Base-by-base conservation (phyloP, 257 asterid genomes). In the Capsicum baccatum region DNA sequence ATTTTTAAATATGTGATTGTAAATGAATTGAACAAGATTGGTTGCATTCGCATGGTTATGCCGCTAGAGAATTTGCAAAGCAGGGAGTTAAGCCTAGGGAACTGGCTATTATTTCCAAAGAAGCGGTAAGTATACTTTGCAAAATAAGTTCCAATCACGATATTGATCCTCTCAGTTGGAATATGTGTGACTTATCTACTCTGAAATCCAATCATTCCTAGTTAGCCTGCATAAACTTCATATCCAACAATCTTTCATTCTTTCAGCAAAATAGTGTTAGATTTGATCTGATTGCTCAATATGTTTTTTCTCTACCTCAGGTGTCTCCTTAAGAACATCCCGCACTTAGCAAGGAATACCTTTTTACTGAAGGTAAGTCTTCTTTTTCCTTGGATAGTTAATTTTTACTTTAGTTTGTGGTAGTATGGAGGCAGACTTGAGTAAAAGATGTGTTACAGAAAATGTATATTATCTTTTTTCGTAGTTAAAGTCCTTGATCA, bases 321-420 rank as follows among this genome's bases (percentile, higher is more conserved):
- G 99, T 96, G 85, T 98, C 99, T 90, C 98, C 99, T 56, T 96
- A 94, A 89, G 99, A 96, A 91, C 98, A 98, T 47, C 99, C 99
- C 50, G 98, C 99, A 21, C 97, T 96, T 78, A 94, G 99, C 89
- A 96, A 96, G 88, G 98, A 91, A 67, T 96, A 96, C 91, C 92
- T 96, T 80, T 94, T 94, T 80, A 98, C 99, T 47, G 93, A 96
- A 88, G 99, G 99, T 92, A 87, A 91, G 97, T 91, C 85, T 47
- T 66, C 52, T 47, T 50, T 82, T 50, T 13, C 5, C 44, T 64
- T 50, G 50, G 62, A n/a, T n/a, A n/a, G n/a, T n/a, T n/a, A n/a
- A n/a, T n/a, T n/a, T n/a, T n/a, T n/a, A n/a, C n/a, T n/a, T n/a
- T n/a, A n/a, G n/a, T n/a, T n/a, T n/a, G n/a, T n/a, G n/a, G 21